Evolutionary conservation across 345 rosid species (phyloP), one percentile per base, ranked within the genome.

Genomic region (Carallia brachiata): DNA sequence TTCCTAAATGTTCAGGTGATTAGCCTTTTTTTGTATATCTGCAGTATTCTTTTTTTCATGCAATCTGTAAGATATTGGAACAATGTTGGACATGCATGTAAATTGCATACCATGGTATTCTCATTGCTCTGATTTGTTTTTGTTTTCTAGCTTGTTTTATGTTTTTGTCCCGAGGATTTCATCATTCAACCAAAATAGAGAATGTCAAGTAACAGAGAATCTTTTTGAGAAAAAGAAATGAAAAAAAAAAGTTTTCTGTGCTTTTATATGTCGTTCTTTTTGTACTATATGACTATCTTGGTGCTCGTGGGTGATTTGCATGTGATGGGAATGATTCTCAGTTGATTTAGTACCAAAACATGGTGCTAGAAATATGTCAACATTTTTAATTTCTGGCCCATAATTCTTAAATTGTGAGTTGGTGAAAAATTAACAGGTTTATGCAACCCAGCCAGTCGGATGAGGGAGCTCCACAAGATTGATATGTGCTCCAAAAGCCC

Each of bases 1-100:
- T 92, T 65, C 96, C 96, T 17, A 90, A 85, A 77, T 92, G 97
- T 83, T 90, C 92, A 78, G 97, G 96, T 90, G 81, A 74, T 39
- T 16, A 28, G 6, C 19, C 36, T 30, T 4, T 16, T 27, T 30
- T 32, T 13, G 23, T 32, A 4, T 64, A 23, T 62, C 67, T 6
- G 2, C 36, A 32, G 16, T 55, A 1, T 5, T 19, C 16, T 1
- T 7, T 56, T 32, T 52, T 62, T 56, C 32, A 6, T 64, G 16
- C 32, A 4, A 13, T 9, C 18, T 13, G 47, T 47, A 17, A 47
- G 32, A 31, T 19, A 34, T 1, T 2, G 5, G 27, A 65, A 32
- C 44, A 37, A 37, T 37, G 31, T 23, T n/a, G 48, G 18, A 4
- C 15, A n/a, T 53, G 34, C 16, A 10, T 37, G 15, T 36, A 4